phyloP scores from a whole-genome alignment of 1,284 basidiomycete species.

The Pterulicium gracile region DNA sequence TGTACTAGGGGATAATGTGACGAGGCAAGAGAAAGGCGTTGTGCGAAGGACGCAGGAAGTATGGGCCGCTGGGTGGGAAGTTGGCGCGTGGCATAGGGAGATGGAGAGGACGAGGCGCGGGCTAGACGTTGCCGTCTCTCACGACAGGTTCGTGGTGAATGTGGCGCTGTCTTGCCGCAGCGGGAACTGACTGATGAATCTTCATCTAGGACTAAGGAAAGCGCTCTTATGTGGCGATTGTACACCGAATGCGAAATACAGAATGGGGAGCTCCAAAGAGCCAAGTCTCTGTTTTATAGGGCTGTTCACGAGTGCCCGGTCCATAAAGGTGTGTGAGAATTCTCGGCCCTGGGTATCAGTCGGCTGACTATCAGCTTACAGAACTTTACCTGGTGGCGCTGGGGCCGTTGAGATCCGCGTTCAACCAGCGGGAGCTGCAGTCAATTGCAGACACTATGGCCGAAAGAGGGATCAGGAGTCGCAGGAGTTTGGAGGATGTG shows the following conservation, averaged over 20 bases:
- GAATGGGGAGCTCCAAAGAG: slow-evolving; percentile 44
- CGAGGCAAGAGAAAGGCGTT: slow-evolving; percentile 41
- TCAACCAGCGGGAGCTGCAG: slow-evolving; percentile 57
- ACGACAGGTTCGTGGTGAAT: slow-evolving; percentile 41
- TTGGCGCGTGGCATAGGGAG: slow-evolving; percentile 55
- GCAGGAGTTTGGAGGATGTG: slow-evolving; percentile 56
- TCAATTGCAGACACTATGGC: slow-evolving; percentile 69
- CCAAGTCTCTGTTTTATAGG: slow-evolving; percentile 72
- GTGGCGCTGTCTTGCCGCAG: no score
- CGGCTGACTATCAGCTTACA: slow-evolving; percentile 20
- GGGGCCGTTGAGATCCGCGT: slow-evolving; percentile 57
- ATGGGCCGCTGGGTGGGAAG: slow-evolving; percentile 73
- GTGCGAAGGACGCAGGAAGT: slow-evolving; percentile 52
- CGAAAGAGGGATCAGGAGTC: slow-evolving; percentile 70
- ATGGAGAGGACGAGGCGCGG: slow-evolving; percentile 59
- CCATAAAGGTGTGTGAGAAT: slow-evolving; percentile 48
- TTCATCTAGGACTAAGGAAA: slow-evolving; percentile 48
- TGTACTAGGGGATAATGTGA: slow-evolving; percentile 36
- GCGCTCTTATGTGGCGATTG: slow-evolving; percentile 66
- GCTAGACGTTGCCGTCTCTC: slow-evolving; percentile 48
- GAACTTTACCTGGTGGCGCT: slow-evolving; percentile 85
- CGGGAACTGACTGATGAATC: slow-evolving; percentile 9
- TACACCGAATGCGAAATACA: slow-evolving; percentile 79
- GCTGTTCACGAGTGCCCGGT: slow-evolving; percentile 78
- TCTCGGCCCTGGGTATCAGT: slow-evolving; percentile 8